Evolutionary conservation across 75 land plant species (phyloP), one percentile per base, ranked within the genome.

Genomic region (Picea sitchensis): DNA sequence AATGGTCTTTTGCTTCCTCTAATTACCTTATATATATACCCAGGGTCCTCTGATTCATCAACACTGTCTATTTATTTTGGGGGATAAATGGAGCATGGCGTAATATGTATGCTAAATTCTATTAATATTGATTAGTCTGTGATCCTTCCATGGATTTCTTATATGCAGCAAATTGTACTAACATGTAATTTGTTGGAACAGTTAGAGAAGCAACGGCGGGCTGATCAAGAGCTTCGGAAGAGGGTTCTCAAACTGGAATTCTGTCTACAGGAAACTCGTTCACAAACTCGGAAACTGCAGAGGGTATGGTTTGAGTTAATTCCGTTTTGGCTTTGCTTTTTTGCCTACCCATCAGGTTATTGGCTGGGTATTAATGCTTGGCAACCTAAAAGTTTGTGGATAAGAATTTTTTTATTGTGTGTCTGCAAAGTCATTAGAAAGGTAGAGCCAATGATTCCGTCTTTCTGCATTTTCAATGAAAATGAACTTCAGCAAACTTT

Each of bases 191-290:
- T 78, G 2, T 56, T 26, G 14, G 64, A 51, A 76, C 88, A 92
- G 94, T 62, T 92, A 32, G 95, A 91, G 77, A 91, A 89, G 79
- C 95, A 91, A 20, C 80, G 77, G 21, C 86, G 88, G 73, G 84
- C 87, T 47, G 95, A 93, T 73, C 93, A 93, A 60, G 95, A 93
- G 59, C 84, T 91, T 69, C 91, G 86, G 59, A 93, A 91, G 81
- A 88, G 90, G 71, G 89, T 93, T n/a, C 21, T 91, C 61, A 93
- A 93, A 79, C 78, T 93, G 78, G 95, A 93, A 67, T 91, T 93
- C 59, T 91, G 95, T 79, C 88, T 93, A 20, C 95, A 93, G 74
- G 95, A 93, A 80, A 84, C 95, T 76, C 90, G 93, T 3, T 38
- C 91, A 21, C 95, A 93, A 67, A 93, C 88, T 20, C 58, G 88